Conservation (phyloP, 2,329 filamentous ascomycete species). For the Diplodia mutila region DNA sequence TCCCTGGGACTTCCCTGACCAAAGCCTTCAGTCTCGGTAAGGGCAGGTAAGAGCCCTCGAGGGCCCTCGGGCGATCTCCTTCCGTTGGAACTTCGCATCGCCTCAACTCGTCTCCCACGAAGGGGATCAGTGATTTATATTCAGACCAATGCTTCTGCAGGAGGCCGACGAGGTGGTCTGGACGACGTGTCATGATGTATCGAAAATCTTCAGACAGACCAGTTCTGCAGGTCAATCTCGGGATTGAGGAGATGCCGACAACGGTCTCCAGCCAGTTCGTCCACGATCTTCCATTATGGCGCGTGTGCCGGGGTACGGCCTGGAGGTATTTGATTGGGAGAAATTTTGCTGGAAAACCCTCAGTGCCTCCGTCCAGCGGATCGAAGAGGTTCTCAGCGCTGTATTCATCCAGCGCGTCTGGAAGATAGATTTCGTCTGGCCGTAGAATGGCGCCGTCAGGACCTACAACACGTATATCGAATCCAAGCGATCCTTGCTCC, state of each 20-base stretch:
- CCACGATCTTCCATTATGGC: not conserved
- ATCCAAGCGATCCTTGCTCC: not conserved
- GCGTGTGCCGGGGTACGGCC: not conserved
- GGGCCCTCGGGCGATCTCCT: not conserved
- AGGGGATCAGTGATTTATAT: not conserved
- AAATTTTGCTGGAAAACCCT: not conserved
- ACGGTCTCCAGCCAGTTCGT: not conserved
- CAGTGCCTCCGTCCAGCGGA: fast-evolving
- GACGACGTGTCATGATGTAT: not conserved
- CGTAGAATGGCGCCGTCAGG: not conserved
- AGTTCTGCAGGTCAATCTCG: no score
- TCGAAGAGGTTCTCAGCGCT: not conserved
- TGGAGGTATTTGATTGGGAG: not conserved
- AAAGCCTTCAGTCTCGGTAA: not conserved
- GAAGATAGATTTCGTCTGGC: not conserved
- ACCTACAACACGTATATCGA: not conserved
- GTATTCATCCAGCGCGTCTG: not conserved
- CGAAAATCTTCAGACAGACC: not conserved
- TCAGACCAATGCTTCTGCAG: not conserved
- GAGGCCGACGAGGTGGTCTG: not conserved
- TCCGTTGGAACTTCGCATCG: not conserved
- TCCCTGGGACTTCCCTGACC: not conserved
- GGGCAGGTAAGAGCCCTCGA: not conserved
- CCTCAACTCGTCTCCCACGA: not conserved
- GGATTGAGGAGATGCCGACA: not conserved